Conservation (phyloP, 1,284 basidiomycete genomes). For the Malassezia sp. region DNA sequence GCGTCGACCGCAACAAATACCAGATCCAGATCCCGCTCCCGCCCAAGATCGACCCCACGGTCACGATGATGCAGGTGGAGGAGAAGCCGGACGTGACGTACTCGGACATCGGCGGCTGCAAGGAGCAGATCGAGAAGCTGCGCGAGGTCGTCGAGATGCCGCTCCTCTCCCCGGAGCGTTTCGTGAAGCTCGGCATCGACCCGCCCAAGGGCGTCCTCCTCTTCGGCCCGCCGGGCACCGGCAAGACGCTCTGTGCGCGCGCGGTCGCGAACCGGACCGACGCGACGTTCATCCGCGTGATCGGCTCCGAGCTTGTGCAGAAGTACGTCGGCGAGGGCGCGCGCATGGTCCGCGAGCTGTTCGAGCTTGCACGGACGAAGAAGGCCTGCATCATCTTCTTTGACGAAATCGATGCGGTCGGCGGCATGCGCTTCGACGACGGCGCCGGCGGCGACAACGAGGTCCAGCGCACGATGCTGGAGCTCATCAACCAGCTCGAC, state of each 20-base stretch:
- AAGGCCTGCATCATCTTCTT: constrained; percentile 99
- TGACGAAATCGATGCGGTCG: constrained; percentile 94
- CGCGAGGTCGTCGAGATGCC: constrained; percentile 97
- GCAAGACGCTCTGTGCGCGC: constrained; percentile 94
- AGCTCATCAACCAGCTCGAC: constrained; percentile 96
- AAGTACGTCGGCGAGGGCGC: constrained; percentile 99
- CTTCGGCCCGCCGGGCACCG: constrained; percentile 89
- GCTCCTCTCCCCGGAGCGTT: constrained; percentile 78
- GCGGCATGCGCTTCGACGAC: constrained; percentile 97
- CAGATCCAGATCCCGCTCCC: constrained; percentile 99
- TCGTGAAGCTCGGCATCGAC: constrained; percentile 95
- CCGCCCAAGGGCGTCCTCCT: constrained; percentile 96
- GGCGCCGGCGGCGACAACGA: constrained; percentile 98
- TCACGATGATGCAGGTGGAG: constrained; percentile 99
- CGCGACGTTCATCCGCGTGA: constrained; percentile 97
- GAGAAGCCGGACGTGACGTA: constrained; percentile 98
- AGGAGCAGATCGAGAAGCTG: constrained; percentile 98
- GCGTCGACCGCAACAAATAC: constrained; percentile 87
- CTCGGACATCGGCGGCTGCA: constrained; percentile 94
- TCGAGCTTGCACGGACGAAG: constrained; percentile 97
- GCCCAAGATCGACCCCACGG: constrained; percentile 96
- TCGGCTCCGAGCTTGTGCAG: constrained; percentile 95
- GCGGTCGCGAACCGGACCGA: constrained; percentile 98
- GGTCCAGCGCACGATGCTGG: constrained; percentile 98
- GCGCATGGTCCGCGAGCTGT: constrained; percentile 94